Evolutionary conservation across 2,329 filamentous ascomycete genomes (phyloP), one percentile per base, ranked within the genome.

Genomic region (Sporothrix curviconia): DNA sequence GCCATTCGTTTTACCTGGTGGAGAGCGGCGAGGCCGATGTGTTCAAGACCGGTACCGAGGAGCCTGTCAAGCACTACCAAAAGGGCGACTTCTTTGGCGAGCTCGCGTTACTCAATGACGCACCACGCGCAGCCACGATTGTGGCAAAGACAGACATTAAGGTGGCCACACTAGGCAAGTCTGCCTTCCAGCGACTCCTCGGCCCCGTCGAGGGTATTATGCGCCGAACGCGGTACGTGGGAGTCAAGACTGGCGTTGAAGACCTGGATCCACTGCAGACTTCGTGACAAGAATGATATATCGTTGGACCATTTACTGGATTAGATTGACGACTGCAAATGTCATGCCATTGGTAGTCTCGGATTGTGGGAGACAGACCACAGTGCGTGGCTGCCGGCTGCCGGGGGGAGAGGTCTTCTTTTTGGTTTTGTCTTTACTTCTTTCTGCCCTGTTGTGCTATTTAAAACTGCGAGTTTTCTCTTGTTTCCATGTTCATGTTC

Each of bases 21-120:
- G 94, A 96, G 72, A 82, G 81, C 30, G 94, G 94, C 40, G 86
- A 92, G 68, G 92, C 92, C 8, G 87, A 91, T 64, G 92, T 90
- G 1, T 90, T 84, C 78, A 96, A 92, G 74, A 78, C 82, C n/a
- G 89, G 86, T 39, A 75, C 79, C 17, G 78, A 84, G 22, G 77
- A 82, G 59, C 79, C 86, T 2, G 86, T 97, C 62, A 90, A 90
- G 68, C 78, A 83, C 55, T 97, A 97, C 72, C 80, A 78, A 62
- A 94, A 95, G 73, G 94, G 94, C 30, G 94, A 96, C 68, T 99
- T 94, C 77, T 99, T 99, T 74, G 94, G 94, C 61, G 94, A 99
- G 74, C 78, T 99, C 60, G 94, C 94, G 7, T 74, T 99, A 68
- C 79, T 97, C 64, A 95, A 97, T 65, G 92, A 99, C 68, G 89